Base-by-base conservation (phyloP, 495 filamentous ascomycete species). In the Aspergillus coremiiformis region DNA sequence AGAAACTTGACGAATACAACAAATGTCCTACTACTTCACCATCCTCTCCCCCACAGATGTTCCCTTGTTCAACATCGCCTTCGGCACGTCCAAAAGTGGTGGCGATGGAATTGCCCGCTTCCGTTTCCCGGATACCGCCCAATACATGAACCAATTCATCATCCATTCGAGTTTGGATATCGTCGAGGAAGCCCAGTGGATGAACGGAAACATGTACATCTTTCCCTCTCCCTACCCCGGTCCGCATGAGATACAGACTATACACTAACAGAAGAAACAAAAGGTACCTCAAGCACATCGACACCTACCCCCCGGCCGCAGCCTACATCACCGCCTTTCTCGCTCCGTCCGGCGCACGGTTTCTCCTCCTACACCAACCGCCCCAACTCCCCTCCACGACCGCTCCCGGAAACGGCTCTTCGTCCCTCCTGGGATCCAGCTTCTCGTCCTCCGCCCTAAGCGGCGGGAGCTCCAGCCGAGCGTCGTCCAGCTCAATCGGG, bases 131-230 rank as follows among this genome's bases (percentile, higher is more conserved):
- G 85, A 90, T 42, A 84, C 94, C 55, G 86, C 90, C 22, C 82
- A 87, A 45, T 85, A 92, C 65, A 87, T 96, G 82, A 96, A 95
- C 75, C 93, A 96, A 69, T 96, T 97, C 76, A 87, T 98, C 67
- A 84, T 93, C 42, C 92, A 98, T 72, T 86, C 85, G 48, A 85
- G 84, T 58, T 73, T 98, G 39, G 93, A 98, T 64, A 89, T 96
- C 41, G 84, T 96, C 20, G 93, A 97, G 68, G 93, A 98, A 62
- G 79, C 90, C 17, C 92, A 96, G 69, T 98, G 94, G 93, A 83
- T 77, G 11, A 84, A 69, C 55, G 84, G 84, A 12, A 81, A 84
- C 63, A 85, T 93, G 89, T 94, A 70, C 39, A 66, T 70, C 5
- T 27, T 15, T 30, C n/a, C 45, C 23, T 37, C 14, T 5, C 10